Evolutionary conservation across 371 early-diverging fungal species (phyloP), one percentile per base, ranked within the genome.

Genomic region (Capillidium rhysosporum): DNA sequence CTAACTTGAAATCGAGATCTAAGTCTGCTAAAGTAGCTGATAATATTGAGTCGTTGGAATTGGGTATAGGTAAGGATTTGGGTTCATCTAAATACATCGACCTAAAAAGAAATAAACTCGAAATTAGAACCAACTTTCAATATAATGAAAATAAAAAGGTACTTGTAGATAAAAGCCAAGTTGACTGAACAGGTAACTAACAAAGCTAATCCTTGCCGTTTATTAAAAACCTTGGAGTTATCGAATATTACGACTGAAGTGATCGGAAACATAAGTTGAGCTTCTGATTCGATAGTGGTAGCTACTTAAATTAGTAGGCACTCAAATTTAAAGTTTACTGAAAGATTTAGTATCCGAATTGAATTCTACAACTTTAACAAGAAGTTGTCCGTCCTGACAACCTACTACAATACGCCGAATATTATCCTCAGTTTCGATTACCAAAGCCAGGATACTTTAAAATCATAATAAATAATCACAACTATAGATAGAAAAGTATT

Each of bases 151-250:
- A 51, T 23, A 26, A 34, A 20, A 47, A 18, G 28, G 8, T 51
- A 51, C 51, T 38, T 51, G 28, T 31, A 51, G 14, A 51, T 18
- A n/a, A 51, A 29, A 34, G 34, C 51, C 10, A 51, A 23, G 21
- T 51, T 51, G 9, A 51, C 51, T 3, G 51, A 10, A 34, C 34
- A 34, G 18, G 51, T 51, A 29, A 51, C 51, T 21, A 51, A 38
- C n/a, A 51, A 16, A 29, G 29, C 38, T 29, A 43, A 18, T 43
- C 21, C 43, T 43, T 18, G 7, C 12, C 34, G 4, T 34, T 34
- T 34, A 12, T 34, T 34, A 34, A 34, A 34, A 12, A 34, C 34
- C 12, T 34, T 34, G 34, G 34, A 34, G 34, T 47, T 47, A 29
- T 47, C 48, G 25, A 47, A 47, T 10, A 24, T 29, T 8, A 34